Evolutionary conservation across 2,329 filamentous ascomycete species (phyloP).

Genomic region (Xylaria sp.): DNA sequence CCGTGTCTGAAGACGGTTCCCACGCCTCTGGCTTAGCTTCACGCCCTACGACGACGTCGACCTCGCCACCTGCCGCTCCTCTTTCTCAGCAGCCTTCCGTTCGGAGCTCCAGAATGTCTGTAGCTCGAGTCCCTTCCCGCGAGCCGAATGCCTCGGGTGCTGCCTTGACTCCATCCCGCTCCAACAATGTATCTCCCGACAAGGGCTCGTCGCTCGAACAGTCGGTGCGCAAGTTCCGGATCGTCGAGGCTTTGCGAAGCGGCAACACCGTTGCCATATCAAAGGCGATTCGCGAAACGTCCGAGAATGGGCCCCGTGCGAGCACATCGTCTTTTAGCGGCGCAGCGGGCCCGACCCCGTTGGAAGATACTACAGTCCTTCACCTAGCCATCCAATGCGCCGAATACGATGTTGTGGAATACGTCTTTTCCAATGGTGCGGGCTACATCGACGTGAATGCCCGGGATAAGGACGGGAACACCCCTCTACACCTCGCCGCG

Average conservation of each 20-base stretch:
- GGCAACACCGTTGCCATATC: constrained; percentile 93
- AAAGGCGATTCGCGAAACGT: constrained; percentile 79
- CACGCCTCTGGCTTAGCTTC: constrained; percentile 50
- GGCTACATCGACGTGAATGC: constrained; percentile 83
- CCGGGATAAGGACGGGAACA: constrained; percentile 93
- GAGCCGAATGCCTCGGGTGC: constrained; percentile 38
- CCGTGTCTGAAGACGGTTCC: constrained; percentile 60
- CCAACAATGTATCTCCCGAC: constrained; percentile 47
- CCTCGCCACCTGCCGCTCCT: constrained; percentile 53
- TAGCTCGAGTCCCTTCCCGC: constrained; percentile 56
- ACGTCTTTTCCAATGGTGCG: constrained; percentile 82
- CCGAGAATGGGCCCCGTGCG: constrained; percentile 62
- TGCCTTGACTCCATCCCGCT: constrained; percentile 35
- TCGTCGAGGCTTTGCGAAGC: constrained; percentile 90
- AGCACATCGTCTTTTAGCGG: constrained; percentile 67
- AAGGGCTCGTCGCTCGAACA: constrained; percentile 79
- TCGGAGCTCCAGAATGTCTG: constrained; percentile 61
- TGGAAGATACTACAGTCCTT: constrained; percentile 89
- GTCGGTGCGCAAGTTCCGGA: constrained; percentile 91
- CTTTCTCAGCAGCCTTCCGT: constrained; percentile 52
- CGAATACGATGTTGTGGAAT: constrained; percentile 91
- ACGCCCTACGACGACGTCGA: constrained; percentile 51
- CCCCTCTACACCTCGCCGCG: constrained; percentile 88
- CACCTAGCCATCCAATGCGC: constrained; percentile 97
- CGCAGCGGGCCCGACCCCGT: constrained; percentile 53